phyloP scores from a whole-genome alignment of 768 basidiomycete genomes.

The Serendipita sp. region DNA sequence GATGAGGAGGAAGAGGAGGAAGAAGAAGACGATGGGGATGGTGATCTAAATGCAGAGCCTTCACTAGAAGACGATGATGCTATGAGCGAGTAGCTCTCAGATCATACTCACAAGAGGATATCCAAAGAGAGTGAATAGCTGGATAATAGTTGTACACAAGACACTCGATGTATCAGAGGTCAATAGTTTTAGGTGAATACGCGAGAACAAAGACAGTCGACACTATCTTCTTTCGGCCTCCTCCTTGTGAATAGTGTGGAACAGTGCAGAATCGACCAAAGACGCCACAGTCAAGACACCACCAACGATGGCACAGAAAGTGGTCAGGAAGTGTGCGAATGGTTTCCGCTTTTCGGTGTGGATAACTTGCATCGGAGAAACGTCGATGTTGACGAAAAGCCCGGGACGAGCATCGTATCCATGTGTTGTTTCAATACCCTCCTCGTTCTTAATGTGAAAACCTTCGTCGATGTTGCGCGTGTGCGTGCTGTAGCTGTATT shows the following conservation, averaged over 20 bases:
- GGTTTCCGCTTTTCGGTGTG: conserved; percentile 85
- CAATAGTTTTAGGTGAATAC: not conserved
- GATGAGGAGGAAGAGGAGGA: conserved; percentile 26
- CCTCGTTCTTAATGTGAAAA: conserved; percentile 35
- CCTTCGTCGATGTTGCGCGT: conserved; percentile 76
- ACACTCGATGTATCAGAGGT: not conserved
- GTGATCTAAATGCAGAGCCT: conserved; percentile 7
- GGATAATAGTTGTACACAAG: conserved; percentile 6
- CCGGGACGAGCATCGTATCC: conserved; percentile 28
- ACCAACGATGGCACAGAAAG: conserved; percentile 94
- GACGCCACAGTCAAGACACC: conserved; percentile 92
- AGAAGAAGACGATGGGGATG: conserved; percentile 29
- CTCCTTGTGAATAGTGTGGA: conserved; percentile 35
- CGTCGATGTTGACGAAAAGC: conserved; percentile 87
- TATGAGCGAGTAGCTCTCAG: not conserved
- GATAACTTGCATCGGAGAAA: conserved; percentile 88
- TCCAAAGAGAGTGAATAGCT: conserved; percentile 3
- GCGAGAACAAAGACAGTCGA: not conserved
- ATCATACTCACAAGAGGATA: not conserved
- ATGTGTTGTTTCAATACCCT: conserved; percentile 61
- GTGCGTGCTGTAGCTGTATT: conserved; percentile 92
- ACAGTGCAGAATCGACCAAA: conserved; percentile 72
- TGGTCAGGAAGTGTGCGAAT: conserved; percentile 96
- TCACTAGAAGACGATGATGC: conserved; percentile 17
- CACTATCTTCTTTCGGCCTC: conserved; percentile 8